Base-by-base conservation (phyloP, 495 filamentous ascomycete genomes). In the Podospora pseudopauciseta region DNA sequence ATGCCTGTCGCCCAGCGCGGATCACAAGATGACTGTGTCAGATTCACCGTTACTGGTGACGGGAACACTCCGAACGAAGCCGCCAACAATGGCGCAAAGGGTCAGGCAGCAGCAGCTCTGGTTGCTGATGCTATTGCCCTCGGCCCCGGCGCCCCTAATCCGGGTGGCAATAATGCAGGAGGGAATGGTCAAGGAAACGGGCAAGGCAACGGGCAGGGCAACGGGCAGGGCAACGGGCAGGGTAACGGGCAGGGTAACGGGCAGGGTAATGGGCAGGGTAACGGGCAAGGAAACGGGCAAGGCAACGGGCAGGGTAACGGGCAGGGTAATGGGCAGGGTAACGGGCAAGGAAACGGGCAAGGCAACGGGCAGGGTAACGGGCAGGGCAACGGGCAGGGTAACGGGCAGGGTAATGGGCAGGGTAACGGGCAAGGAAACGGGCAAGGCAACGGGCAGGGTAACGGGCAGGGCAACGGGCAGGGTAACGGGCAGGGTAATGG, bases 1-100 rank as follows among this genome's bases (percentile, higher is more conserved):
- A 76, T 76, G 74, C 74, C 74, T 4, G 72, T 76, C 3, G 74
- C 74, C 3, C 72, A 74, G 66, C 67, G 74, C 5, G 74, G 74
- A 9, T 34, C 72, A 16, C 74, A 76, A 65, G 72, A 76, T 61
- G 74, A 74, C 58, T 74, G 74, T 53, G 63, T 71, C n/a, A 69
- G 72, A 39, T 74, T 76, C 63, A 70, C 67, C 9, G 73, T 75
- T 9, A 53, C 66, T 13, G 71, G 69, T 6, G 63, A 68, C 19
- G 70, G 53, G 4, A 39, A 64, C 32, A 65, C 56, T 4, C 56
- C 57, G 18, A 75, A 75, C 53, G 64, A 68, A 4, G 67, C 69
- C 57, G 71, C 71, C 26, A 75, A 63, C 56, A 55, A 73, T 55
- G 71, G 70, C 26, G 62, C 28, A 0, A 71, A 71, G 56, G 71